phyloP scores from a whole-genome alignment of 441 rosid genomes.

The Adansonia gregorii region DNA sequence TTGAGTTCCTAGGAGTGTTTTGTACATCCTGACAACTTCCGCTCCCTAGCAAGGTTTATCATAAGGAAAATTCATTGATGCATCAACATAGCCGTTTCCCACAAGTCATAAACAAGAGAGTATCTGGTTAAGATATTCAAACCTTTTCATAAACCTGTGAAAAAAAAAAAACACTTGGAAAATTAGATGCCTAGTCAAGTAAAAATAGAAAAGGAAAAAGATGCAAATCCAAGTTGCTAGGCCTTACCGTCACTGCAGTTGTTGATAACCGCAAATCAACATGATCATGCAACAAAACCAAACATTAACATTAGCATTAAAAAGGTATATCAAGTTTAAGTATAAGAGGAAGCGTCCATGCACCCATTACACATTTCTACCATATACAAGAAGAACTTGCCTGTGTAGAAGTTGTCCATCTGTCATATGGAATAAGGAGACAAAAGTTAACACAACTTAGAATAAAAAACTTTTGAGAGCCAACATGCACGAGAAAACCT shows the following conservation, averaged over 20 bases:
- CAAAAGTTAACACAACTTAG: slow-evolving; percentile 26
- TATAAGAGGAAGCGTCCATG: slow-evolving; percentile 12
- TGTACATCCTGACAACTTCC: slow-evolving; percentile 99
- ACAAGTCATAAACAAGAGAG: not conserved
- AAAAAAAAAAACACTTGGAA: slow-evolving; percentile 26
- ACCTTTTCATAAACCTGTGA: slow-evolving; percentile 98
- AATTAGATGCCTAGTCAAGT: slow-evolving; percentile 27
- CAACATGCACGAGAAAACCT: slow-evolving; percentile 13
- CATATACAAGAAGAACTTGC: slow-evolving; percentile 49
- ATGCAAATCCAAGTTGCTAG: slow-evolving; percentile 13
- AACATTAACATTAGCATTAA: slow-evolving; percentile 25
- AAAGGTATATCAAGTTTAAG: slow-evolving; percentile 21
- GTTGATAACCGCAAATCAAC: slow-evolving; percentile 35
- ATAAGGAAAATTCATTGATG: slow-evolving; percentile 25
- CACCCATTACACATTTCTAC: slow-evolving; percentile 16
- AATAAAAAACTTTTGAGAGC: slow-evolving; percentile 10
- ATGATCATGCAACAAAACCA: slow-evolving; percentile 25
- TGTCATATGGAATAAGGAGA: slow-evolving; percentile 40
- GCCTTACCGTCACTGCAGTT: slow-evolving; percentile 78
- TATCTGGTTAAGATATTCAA: slow-evolving; percentile 26
- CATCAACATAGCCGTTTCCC: slow-evolving; percentile 11
- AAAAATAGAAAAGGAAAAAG: slow-evolving; percentile 12
- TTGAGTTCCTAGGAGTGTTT: slow-evolving; percentile 83
- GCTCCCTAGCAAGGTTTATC: slow-evolving; percentile 73
- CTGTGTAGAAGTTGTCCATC: slow-evolving; percentile 99